phyloP scores from a whole-genome alignment of 352 stramenopile genomes.

The Phytophthora multivora region DNA sequence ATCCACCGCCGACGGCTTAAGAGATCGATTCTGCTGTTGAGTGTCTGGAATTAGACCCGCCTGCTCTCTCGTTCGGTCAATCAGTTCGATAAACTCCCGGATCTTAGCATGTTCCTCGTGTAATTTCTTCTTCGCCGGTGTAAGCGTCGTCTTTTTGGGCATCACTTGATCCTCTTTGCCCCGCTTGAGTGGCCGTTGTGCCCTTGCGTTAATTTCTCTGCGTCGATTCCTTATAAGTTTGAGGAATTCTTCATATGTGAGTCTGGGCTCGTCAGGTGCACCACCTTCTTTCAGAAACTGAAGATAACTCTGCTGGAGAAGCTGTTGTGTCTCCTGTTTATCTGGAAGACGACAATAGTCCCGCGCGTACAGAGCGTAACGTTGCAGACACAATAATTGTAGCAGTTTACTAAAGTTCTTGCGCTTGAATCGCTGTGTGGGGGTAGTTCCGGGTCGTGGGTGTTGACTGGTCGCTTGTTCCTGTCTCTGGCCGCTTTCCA shows the following conservation, averaged over 20 bases:
- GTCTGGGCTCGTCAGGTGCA: constrained; percentile 45
- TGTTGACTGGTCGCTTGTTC: constrained; percentile 5
- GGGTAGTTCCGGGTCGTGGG: constrained; percentile 1
- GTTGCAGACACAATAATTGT: constrained; percentile 62
- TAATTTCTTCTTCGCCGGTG: constrained; percentile 53
- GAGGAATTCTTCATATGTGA: constrained; percentile 63
- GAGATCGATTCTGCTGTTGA: constrained; percentile 29
- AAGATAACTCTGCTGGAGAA: constrained; percentile 58
- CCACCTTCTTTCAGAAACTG: constrained; percentile 64
- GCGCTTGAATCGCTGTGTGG: constrained; percentile 48
- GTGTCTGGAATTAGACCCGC: constrained; percentile 28
- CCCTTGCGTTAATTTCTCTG: constrained; percentile 55
- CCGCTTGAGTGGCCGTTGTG: constrained; percentile 26
- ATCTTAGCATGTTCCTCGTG: constrained; percentile 63
- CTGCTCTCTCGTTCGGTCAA: constrained; percentile 53
- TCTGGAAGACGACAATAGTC: constrained; percentile 44
- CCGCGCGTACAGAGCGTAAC: constrained; percentile 52
- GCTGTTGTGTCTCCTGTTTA: constrained; percentile 49
- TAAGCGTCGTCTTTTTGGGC: constrained; percentile 21
- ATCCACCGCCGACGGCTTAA: constrained; percentile 14
- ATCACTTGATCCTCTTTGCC: constrained; percentile 10
- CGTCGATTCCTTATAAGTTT: constrained; percentile 76
- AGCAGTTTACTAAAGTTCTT: constrained; percentile 78
- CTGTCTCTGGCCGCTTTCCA: constrained; percentile 20
- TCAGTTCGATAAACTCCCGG: constrained; percentile 61